Base-by-base conservation (phyloP, 352 stramenopile genomes). In the Blastocystis sp. region DNA sequence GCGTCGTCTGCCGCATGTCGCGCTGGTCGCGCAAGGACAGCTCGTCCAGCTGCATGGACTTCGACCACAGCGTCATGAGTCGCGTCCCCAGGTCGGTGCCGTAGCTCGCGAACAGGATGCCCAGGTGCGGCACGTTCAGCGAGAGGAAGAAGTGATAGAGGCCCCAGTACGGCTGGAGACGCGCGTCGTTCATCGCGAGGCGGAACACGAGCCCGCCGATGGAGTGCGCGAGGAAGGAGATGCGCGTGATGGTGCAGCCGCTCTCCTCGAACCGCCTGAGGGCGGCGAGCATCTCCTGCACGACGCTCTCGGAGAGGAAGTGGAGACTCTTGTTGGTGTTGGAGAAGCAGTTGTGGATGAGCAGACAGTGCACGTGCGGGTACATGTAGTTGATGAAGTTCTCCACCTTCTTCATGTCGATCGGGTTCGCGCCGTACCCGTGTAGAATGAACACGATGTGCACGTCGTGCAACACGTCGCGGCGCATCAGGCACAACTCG, bases 361-460 rank as follows among this genome's bases (percentile, higher is more conserved):
- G 61, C 19, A 70, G 19, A 39, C 74, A 85, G 16, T 55, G 59
- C 12, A 85, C 74, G 41, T 85, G 74, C 16, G 74, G 74, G 66
- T 85, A 85, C 26, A 59, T 67, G n/a, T 55, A 59, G 0, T 29
- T 59, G 74, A 85, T 67, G 12, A 85, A 39, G 26, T 67, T 59
- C 74, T 67, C 19, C 55, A 85, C 74, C n/a, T 67, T 66, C 31
- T 67, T 66, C 74, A 85, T 85, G 41, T 85, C 74, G n/a, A 67
- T 39, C n/a, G 74, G 74, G 39, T 85, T 85, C 3, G 74, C 74
- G n/a, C 66, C 66, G 61, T 51, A 85, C 31, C 74, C 74, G 33
- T 85, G 74, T n/a, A 85, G 60, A 55, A 85, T 85, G 51, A 85
- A 85, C 21, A 85, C 55, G 3, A 85, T n/a, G 37, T 85, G 74